A percentile compares a stretch with the other conserved stretches of the same genome.
Evolutionary conservation across 768 basidiomycete genomes (phyloP).

Genomic region (Russula foetens): DNA sequence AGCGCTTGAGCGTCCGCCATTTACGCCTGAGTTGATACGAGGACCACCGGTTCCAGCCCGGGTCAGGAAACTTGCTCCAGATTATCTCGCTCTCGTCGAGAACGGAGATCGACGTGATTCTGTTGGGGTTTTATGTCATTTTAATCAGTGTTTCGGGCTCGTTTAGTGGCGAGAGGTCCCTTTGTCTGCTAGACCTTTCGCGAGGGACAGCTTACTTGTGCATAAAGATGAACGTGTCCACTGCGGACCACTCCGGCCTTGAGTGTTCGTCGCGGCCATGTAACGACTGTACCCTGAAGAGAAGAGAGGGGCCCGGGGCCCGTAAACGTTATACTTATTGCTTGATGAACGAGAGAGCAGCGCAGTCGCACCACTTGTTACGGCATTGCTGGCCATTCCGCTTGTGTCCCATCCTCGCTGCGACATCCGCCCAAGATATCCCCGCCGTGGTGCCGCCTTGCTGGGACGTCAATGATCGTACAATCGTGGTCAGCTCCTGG

Average conservation of each 20-base stretch:
- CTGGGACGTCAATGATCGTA: background rate
- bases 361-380: slow-evolving; percentile 1
- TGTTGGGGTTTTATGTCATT: background rate
- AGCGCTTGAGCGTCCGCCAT: background rate
- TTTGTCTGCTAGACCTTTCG: background rate
- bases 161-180: too few relatives aligned
- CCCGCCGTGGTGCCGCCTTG: background rate
- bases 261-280: slow-evolving; percentile 4
- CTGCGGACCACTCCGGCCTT: background rate
- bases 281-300: slow-evolving; percentile 5
- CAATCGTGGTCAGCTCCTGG: slow-evolving; percentile 1
- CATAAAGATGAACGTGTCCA: slow-evolving; percentile 8
- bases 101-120: slow-evolving; percentile 3
- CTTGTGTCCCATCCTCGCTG: slow-evolving; percentile 1
- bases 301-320: too few relatives aligned
- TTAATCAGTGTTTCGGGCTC: too few relatives aligned
- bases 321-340: background rate
- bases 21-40: slow-evolving; percentile 5
- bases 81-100: slow-evolving; percentile 7
- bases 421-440: slow-evolving; percentile 3
- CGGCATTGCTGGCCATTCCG: slow-evolving; percentile 6
- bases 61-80: slow-evolving; percentile 8
- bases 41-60: slow-evolving; percentile 6
- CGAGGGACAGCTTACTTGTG: background rate
- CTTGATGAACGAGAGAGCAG: too few relatives aligned